A percentile compares a stretch with the other conserved stretches of the same genome.
Conservation (phyloP, 2,329 filamentous ascomycete species). For the Pseudogymnoascus sp. region DNA sequence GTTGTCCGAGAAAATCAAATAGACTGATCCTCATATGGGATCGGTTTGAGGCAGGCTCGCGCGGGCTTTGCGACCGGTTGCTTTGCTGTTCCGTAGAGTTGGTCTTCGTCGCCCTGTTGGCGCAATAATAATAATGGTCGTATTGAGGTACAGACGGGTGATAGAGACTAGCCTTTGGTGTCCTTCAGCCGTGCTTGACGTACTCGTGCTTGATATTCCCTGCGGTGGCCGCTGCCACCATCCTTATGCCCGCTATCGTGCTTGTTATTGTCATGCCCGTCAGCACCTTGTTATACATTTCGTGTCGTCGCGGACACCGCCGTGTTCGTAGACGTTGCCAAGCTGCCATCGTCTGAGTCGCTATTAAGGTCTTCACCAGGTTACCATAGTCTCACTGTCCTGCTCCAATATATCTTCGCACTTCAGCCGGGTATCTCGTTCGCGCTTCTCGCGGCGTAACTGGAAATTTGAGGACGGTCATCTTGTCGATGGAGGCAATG, state of each 20-base stretch:
- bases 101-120: slow-evolving; percentile 13
- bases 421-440: not conserved
- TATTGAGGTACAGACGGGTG: not conserved
- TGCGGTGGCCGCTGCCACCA: slow-evolving; percentile 3
- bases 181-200: slow-evolving; percentile 10
- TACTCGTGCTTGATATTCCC: slow-evolving; percentile 14
- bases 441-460: not conserved
- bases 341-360: not conserved
- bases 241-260: slow-evolving; percentile 14
- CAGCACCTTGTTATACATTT: slow-evolving; percentile 18
- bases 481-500: not conserved
- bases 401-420: not conserved
- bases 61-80: slow-evolving; percentile 14
- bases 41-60: not conserved
- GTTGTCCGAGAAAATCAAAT: not conserved
- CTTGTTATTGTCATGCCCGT: slow-evolving; percentile 15
- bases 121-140: slow-evolving; percentile 6
- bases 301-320: slow-evolving; percentile 15
- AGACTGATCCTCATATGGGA: not conserved
- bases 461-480: not conserved
- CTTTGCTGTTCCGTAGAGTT: slow-evolving; percentile 16
- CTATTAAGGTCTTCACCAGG: not conserved
- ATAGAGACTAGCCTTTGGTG: slow-evolving; percentile 15
- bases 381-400: not conserved
- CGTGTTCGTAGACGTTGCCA: slow-evolving; percentile 6